Percentiles rank a stretch among this genome's conserved stretches.
Evolutionary conservation across 2,329 filamentous ascomycete genomes (phyloP).

Genomic region (Fusarium solani-melongenae): DNA sequence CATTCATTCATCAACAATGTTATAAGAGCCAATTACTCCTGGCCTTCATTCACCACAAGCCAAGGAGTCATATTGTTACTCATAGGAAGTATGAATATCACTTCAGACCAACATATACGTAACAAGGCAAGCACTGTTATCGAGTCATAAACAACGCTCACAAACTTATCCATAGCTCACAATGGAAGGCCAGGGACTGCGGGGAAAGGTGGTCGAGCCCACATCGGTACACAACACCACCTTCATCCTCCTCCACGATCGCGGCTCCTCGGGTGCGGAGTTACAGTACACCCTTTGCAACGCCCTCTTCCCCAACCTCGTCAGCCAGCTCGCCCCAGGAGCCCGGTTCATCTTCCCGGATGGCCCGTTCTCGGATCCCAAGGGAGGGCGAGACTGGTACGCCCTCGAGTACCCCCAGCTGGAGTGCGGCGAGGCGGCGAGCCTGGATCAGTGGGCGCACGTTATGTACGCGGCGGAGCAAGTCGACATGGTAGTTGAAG

Average conservation of each 20-base stretch:
- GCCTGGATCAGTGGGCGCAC: background rate
- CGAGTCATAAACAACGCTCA: background rate
- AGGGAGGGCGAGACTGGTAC: background rate
- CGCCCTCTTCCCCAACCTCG: background rate
- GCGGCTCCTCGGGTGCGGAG: background rate
- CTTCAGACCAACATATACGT: background rate
- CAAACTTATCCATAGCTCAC: background rate
- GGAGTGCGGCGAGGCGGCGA: background rate
- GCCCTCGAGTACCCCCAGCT: background rate
- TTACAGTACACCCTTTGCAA: background rate
- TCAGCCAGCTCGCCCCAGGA: background rate
- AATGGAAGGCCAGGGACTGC: background rate
- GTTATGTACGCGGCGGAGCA: background rate
- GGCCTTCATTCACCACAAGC: background rate
- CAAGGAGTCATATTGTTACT: background rate
- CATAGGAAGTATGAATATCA: background rate
- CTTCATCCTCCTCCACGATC: constrained; percentile 21
- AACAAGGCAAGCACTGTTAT: background rate
- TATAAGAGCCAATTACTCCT: background rate
- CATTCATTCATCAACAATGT: background rate
- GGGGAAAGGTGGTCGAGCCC: background rate
- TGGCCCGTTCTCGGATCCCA: background rate
- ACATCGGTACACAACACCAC: background rate
- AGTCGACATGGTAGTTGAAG: background rate
- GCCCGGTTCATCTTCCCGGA: constrained; percentile 8